Evolutionary conservation across 257 asterid species (phyloP), one percentile per base, ranked within the genome.

Genomic region (Gentiana macrophylla): DNA sequence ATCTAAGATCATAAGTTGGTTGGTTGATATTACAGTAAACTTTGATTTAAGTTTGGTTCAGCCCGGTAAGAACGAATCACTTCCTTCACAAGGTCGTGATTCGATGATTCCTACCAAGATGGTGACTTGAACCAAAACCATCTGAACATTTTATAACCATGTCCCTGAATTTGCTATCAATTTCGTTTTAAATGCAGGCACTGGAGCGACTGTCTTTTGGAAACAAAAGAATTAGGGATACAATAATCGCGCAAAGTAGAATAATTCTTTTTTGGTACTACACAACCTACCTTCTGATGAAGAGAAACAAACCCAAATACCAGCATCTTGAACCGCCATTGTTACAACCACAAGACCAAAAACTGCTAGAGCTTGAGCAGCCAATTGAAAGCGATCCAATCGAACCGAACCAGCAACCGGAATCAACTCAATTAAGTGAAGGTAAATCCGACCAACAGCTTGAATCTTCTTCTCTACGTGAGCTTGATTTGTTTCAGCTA

Each of bases 281-380:
- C 83, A 82, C 93, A 9, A 85, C 97, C 3, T 92, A 76, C 75
- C 86, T 85, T 62, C 83, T 92, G 71, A 80, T 92, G 75, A 84
- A 88, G 87, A 92, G 77, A 79, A 92, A 92, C 34, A 92, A 88
- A 48, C 97, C 95, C 35, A 87, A 79, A 68, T 92, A 79, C 71
- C 97, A 88, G 72, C 81, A 65, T 62, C 97, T 92, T 38, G 83
- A 83, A 77, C 76, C 60, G 47, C 86, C 89, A 62, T 63, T 74
- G 44, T 84, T 86, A 61, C 66, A 77, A 50, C 35, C 5, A 15
- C 78, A 77, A 75, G 58, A 15, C 33, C 74, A 68, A 56, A 64
- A 69, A 49, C 72, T 63, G 50, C 24, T 62, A 69, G 64, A 67
- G 70, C 71, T 70, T 43, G 83, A 72, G 79, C 24, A 15, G 24